Evolutionary conservation across 768 basidiomycete genomes (phyloP).

Genomic region (Amanita rubescens): DNA sequence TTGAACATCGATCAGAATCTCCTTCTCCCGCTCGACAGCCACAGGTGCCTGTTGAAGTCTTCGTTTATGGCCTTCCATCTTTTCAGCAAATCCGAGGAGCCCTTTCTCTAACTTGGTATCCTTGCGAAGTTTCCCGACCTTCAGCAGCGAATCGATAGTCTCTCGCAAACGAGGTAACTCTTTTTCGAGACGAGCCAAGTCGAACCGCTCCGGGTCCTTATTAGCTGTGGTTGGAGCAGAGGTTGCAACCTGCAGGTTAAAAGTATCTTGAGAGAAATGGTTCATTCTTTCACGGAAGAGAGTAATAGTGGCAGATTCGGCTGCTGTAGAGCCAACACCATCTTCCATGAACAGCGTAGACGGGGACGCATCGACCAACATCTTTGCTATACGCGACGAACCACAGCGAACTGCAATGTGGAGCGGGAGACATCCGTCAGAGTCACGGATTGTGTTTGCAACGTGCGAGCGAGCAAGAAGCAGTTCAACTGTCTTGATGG

Average conservation of each 20-base stretch:
- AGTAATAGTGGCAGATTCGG: slow-evolving; percentile 28
- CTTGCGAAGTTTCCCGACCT: slow-evolving; percentile 19
- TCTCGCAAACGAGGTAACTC: no score
- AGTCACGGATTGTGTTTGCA: slow-evolving; percentile 32
- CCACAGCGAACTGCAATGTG: slow-evolving; percentile 36
- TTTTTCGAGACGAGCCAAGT: no score
- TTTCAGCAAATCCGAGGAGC: slow-evolving; percentile 16
- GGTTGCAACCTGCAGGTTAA: neutral
- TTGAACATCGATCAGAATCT: slow-evolving; percentile 8
- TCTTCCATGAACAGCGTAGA: slow-evolving; percentile 40
- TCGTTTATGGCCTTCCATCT: slow-evolving; percentile 20
- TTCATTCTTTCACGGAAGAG: slow-evolving; percentile 16
- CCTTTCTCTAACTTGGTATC: slow-evolving; percentile 16
- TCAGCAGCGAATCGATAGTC: no score
- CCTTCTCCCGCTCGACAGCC: slow-evolving; percentile 1
- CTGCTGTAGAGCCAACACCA: slow-evolving; percentile 36
- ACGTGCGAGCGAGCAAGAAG: slow-evolving; percentile 32
- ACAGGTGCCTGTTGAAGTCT: slow-evolving; percentile 8
- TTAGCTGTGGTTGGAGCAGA: slow-evolving; percentile 9
- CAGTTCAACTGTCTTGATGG: slow-evolving; percentile 22
- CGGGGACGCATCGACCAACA: slow-evolving; percentile 32
- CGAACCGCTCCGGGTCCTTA: neutral
- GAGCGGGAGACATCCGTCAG: slow-evolving; percentile 42
- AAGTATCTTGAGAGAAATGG: neutral
- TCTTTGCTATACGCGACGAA: slow-evolving; percentile 26